Percentiles rank a stretch among this genome's conserved stretches.
These are phyloP conservation scores for Hysterangium stoloniferum DNA, from an alignment of 768 basidiomycete species.

Conservation along the genomic window DNA sequence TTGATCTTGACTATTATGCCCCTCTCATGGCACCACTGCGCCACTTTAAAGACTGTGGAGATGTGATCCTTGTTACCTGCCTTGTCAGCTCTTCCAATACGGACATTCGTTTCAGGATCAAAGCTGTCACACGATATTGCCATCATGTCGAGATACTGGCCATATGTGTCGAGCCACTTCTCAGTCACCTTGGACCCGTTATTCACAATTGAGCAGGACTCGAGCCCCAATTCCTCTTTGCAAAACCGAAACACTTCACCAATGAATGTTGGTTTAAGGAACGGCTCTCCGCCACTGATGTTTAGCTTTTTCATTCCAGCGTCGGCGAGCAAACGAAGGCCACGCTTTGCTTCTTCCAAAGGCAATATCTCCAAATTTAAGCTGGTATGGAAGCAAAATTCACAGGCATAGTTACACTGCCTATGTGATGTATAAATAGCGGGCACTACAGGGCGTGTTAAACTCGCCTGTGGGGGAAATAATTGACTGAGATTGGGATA, in stretches of 20 bases:
- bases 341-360: slow-evolving; percentile 28
- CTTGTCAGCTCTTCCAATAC: slow-evolving; percentile 16
- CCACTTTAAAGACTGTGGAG: too few species aligned
- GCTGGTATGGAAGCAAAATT: slow-evolving; percentile 36
- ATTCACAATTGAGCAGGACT: slow-evolving; percentile 28
- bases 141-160: slow-evolving; percentile 22
- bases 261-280: slow-evolving; percentile 30
- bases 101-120: slow-evolving; percentile 18
- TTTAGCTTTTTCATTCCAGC: slow-evolving; percentile 31
- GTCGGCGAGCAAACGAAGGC: slow-evolving; percentile 24
- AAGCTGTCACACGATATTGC: slow-evolving; percentile 22
- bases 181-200: slow-evolving; percentile 36
- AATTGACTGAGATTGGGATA: too few species aligned
- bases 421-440: too few species aligned
- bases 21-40: too few species aligned
- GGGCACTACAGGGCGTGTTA: too few species aligned
- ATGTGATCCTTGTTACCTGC: too few species aligned
- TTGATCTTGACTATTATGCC: too few species aligned
- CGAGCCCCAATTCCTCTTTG: slow-evolving; percentile 29
- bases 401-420: slow-evolving; percentile 31
- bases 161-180: slow-evolving; percentile 33
- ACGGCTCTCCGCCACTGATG: slow-evolving; percentile 32
- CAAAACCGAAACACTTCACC: slow-evolving; percentile 32
- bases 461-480: too few species aligned
- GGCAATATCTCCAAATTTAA: slow-evolving; percentile 29